Conservation (phyloP, 2,329 filamentous ascomycete species). For the Paramyrothecium roridum region DNA sequence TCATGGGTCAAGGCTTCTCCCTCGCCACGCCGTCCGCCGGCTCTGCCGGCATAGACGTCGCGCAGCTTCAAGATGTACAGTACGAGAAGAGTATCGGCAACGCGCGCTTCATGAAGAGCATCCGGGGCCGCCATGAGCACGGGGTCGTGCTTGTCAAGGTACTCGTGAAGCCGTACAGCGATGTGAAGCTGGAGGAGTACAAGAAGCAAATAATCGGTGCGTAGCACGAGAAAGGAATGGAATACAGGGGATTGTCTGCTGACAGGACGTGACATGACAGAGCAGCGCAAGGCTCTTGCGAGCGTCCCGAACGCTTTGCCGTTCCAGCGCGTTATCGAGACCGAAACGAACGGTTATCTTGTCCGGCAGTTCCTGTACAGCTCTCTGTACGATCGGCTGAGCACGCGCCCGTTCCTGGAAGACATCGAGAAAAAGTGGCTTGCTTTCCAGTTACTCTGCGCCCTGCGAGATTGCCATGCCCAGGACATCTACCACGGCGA, state of each 20-base stretch:
- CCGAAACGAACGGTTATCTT: slow-evolving; percentile 85
- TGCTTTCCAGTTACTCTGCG: slow-evolving; percentile 90
- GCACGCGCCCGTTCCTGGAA: slow-evolving; percentile 92
- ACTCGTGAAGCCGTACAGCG: slow-evolving; percentile 85
- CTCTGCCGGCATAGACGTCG: slow-evolving; percentile 88
- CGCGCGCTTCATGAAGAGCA: slow-evolving; percentile 94
- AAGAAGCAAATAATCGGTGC: slow-evolving; percentile 72
- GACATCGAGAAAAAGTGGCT: slow-evolving; percentile 99
- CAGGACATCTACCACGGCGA: slow-evolving; percentile 92
- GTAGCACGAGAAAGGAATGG: slow-evolving; percentile 17
- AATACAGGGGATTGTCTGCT: background rate
- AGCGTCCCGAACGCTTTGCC: slow-evolving; percentile 87
- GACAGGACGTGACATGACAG: slow-evolving; percentile 36
- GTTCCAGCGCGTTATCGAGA: slow-evolving; percentile 90
- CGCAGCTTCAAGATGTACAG: slow-evolving; percentile 83
- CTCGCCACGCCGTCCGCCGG: slow-evolving; percentile 88
- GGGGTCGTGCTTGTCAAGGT: slow-evolving; percentile 93
- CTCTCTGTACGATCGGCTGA: slow-evolving; percentile 94
- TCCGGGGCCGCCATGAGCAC: slow-evolving; percentile 84
- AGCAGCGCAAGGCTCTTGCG: slow-evolving; percentile 73
- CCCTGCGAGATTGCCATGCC: slow-evolving; percentile 85
- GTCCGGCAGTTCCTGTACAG: slow-evolving; percentile 95
- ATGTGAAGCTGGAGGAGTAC: slow-evolving; percentile 77
- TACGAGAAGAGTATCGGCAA: slow-evolving; percentile 92
- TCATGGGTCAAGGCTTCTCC: slow-evolving; percentile 96